Evolutionary conservation across 148 eudicot species (phyloP).

Genomic region (Limonium bicolor): DNA sequence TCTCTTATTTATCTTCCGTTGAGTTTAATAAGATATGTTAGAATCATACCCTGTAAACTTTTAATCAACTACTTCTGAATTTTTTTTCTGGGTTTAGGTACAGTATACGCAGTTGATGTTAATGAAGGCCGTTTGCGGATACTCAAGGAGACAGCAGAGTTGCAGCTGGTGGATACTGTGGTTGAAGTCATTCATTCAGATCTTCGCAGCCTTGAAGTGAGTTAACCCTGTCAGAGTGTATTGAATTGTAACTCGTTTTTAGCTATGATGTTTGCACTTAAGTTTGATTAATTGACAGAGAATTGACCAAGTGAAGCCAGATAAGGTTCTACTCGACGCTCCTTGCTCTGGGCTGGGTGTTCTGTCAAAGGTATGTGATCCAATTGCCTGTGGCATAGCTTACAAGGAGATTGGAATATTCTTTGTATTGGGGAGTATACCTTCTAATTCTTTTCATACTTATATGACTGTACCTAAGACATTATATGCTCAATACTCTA

Average conservation of each 20-base stretch:
- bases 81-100: conserved; percentile 25
- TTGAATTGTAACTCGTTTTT: background rate
- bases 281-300: conserved; percentile 19
- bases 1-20: too few relatives aligned
- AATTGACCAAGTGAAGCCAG: conserved; percentile 19
- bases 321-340: conserved; percentile 86
- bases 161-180: conserved; percentile 50
- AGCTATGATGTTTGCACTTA: background rate
- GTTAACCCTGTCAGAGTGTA: conserved; percentile 6
- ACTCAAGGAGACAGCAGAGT: conserved; percentile 71
- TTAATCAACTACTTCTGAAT: too few relatives aligned
- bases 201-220: conserved; percentile 66
- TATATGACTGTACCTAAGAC: too few relatives aligned
- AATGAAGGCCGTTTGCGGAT: conserved; percentile 82
- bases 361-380: conserved; percentile 61
- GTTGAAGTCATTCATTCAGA: conserved; percentile 60
- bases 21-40: too few relatives aligned
- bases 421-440: too few relatives aligned
- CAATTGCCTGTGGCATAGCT: too few relatives aligned
- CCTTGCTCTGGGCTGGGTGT: conserved; percentile 98
- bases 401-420: too few relatives aligned
- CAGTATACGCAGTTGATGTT: conserved; percentile 61
- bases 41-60: too few relatives aligned
- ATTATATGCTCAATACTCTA: too few relatives aligned
- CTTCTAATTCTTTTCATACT: too few relatives aligned